A percentile compares a stretch with the other conserved stretches of the same genome.
These are phyloP conservation scores for Echinosophora koreensis DNA, from an alignment of 306 rosid species.

Conservation along the genomic window DNA sequence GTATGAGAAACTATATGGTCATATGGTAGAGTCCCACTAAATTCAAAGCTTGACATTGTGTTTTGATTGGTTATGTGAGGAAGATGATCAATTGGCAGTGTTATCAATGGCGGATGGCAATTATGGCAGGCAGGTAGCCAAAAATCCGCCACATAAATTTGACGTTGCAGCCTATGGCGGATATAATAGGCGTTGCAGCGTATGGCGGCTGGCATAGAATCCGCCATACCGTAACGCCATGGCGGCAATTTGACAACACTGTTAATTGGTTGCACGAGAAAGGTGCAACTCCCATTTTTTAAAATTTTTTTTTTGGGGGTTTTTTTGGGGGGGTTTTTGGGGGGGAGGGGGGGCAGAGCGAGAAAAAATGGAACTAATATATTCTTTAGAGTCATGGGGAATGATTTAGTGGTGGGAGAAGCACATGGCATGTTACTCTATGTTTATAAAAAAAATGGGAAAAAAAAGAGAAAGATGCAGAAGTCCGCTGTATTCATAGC, in stretches of 20 bases:
- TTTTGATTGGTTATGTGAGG: constrained; percentile 14
- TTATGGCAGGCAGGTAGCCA: no score
- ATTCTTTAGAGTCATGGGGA: constrained; percentile 21
- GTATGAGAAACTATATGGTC: constrained; percentile 4
- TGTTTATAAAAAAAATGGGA: not conserved
- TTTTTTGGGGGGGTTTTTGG: no score
- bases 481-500: constrained; percentile 11
- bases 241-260: no score
- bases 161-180: no score
- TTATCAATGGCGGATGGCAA: no score
- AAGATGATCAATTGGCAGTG: not conserved
- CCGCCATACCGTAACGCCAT: no score
- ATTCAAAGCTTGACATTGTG: constrained; percentile 13
- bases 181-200: no score
- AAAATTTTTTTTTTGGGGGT: no score
- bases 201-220: no score
- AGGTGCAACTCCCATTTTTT: not conserved
- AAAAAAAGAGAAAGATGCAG: constrained; percentile 20
- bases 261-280: constrained; percentile 13
- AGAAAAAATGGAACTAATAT: constrained; percentile 11
- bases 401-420: constrained; percentile 13
- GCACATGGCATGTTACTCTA: not conserved
- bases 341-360: not conserved
- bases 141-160: no score
- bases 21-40: constrained; percentile 10